Base-by-base conservation (phyloP, 306 rosid species). In the Lablab purpureus region DNA sequence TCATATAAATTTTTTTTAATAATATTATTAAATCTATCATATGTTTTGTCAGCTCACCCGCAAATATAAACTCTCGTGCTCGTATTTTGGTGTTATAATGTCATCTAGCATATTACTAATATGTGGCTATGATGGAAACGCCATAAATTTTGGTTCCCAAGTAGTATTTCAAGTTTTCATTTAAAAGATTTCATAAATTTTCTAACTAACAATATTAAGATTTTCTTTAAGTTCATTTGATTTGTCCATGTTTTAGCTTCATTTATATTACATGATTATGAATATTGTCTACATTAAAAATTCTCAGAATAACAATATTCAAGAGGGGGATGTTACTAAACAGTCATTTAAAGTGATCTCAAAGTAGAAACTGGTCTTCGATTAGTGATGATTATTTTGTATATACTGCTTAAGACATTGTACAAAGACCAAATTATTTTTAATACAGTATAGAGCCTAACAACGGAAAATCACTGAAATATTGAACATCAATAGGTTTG, bases 121-220 rank as follows among this genome's bases (percentile, higher is more conserved):
- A n/a, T n/a, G n/a, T n/a, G n/a, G n/a, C n/a, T n/a, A n/a, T n/a
- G 40, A 43, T 13, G 37, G 14, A 45, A n/a, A 15, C 32, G 7
- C 19, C 74, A 6, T 45, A 45, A 68, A 23, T 45, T 45, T 45
- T 68, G 40, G 23, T 45, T 68, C 11, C 71, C 40, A n/a, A n/a
- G n/a, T 21, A 43, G 6, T n/a, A 46, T 66, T 66, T 66, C 18
- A 37, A 36, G 23, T 65, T 30, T 36, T 18, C 45, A 65, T 37
- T 34, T 65, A 37, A 37, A 13, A 18, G 63, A 66, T 0, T 64
- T 7, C 70, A 64, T 36, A n/a, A 10, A 64, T 10, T n/a, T 64
- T 21, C 70, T 64, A 18, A 18, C 71, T n/a, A 36, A 36, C 11
- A 36, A 65, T 55, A 32, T 22, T 55, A 55, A 11, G 12, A 55